These are phyloP conservation scores for Zostera marina DNA, from an alignment of 116 monocot species.

Conservation along the genomic window DNA sequence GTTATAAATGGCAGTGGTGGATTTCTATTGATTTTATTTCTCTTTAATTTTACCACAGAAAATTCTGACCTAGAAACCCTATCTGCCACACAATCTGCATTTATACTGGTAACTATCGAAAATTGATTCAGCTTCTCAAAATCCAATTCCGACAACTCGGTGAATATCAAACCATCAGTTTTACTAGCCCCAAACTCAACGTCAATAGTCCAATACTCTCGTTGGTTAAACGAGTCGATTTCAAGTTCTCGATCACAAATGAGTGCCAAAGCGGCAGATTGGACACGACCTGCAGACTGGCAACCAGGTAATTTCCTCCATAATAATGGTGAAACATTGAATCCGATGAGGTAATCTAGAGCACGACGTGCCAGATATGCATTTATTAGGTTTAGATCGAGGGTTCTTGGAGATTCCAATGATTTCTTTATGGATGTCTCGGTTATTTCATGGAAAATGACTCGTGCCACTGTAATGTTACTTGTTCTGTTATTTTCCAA, in stretches of 20 bases:
- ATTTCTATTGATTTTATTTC: slow-evolving; percentile 40
- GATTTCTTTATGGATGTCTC: slow-evolving; percentile 72
- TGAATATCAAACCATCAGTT: slow-evolving; percentile 14
- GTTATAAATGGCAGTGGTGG: slow-evolving; percentile 92
- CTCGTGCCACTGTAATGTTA: slow-evolving; percentile 51
- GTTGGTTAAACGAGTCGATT: slow-evolving; percentile 72
- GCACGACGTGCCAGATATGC: slow-evolving; percentile 96
- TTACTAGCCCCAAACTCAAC: slow-evolving; percentile 27
- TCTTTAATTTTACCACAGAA: slow-evolving; percentile 39
- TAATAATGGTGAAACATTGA: slow-evolving; percentile 79
- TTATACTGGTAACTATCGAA: slow-evolving; percentile 30
- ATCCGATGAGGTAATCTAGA: slow-evolving; percentile 96
- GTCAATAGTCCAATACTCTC: slow-evolving; percentile 78
- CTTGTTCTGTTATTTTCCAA: slow-evolving; percentile 14
- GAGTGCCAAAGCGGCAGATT: slow-evolving; percentile 84
- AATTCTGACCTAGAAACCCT: slow-evolving; percentile 32
- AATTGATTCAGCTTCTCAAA: slow-evolving; percentile 58
- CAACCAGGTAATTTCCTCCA: slow-evolving; percentile 97
- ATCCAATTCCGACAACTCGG: slow-evolving; percentile 46
- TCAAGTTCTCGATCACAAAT: slow-evolving; percentile 87
- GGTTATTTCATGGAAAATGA: slow-evolving; percentile 96
- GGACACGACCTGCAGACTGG: slow-evolving; percentile 94
- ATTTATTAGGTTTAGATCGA: slow-evolving; percentile 82
- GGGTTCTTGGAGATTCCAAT: slow-evolving; percentile 56
- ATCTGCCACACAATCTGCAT: slow-evolving; percentile 50